Percentiles rank a stretch among this genome's conserved stretches.
These are phyloP conservation scores for Epichloe brachyelytri DNA, from an alignment of 2,329 filamentous ascomycete species.

Conservation along the genomic window DNA sequence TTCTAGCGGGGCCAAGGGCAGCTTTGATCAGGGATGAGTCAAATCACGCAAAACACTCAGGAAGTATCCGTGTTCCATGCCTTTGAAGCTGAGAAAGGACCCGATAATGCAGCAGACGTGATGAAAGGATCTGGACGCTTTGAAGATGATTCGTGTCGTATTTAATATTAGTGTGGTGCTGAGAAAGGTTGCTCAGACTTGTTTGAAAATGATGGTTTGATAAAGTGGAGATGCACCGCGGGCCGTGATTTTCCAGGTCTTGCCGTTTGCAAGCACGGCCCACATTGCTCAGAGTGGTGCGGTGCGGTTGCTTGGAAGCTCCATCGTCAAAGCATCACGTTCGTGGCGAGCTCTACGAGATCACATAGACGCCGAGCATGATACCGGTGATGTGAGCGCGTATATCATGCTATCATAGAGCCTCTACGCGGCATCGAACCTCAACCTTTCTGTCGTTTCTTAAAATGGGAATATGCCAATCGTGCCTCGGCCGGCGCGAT, in stretches of 20 bases:
- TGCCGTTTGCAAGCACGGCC: not conserved
- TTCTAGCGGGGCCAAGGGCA: not conserved
- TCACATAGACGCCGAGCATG: not conserved
- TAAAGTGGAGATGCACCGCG: not conserved
- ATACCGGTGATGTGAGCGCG: conserved; percentile 5
- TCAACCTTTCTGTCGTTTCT: not conserved
- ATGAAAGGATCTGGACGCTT: not conserved
- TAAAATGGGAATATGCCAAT: conserved; percentile 47
- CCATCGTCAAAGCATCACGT: not conserved
- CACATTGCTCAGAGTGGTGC: not conserved
- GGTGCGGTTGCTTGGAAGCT: no score
- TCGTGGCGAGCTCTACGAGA: not conserved
- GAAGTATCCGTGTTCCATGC: not conserved
- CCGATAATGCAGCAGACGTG: not conserved
- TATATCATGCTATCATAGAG: not conserved
- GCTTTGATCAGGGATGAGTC: not conserved
- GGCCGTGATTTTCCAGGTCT: not conserved
- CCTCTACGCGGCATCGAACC: not conserved
- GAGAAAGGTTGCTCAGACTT: no score
- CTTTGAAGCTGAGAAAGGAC: no score
- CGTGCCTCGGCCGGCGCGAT: conserved; percentile 42
- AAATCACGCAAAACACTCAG: not conserved
- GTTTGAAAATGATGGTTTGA: no score
- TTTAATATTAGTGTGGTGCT: no score
- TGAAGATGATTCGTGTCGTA: not conserved